A percentile compares a stretch with the other conserved stretches of the same genome.
These are phyloP conservation scores for Penicillium sp. DNA, from an alignment of 2,329 filamentous ascomycete genomes.

Conservation along the genomic window DNA sequence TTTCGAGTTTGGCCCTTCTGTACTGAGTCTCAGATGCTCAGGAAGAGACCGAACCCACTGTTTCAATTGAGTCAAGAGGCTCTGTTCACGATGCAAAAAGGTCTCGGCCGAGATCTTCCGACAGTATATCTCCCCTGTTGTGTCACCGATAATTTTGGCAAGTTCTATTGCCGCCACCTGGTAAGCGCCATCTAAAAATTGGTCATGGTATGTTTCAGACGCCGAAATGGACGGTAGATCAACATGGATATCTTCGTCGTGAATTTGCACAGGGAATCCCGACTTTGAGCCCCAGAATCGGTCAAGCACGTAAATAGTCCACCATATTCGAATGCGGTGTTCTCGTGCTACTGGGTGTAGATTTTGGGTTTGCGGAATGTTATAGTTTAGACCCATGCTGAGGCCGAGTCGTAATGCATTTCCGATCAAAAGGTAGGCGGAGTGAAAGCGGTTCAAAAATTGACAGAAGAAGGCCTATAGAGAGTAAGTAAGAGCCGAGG, in stretches of 20 bases:
- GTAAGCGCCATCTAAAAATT: slow-evolving; percentile 35
- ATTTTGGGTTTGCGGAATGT: slow-evolving; percentile 30
- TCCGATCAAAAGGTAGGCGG: slow-evolving; percentile 32
- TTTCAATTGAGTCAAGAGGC: slow-evolving; percentile 34
- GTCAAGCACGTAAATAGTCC: slow-evolving; percentile 35
- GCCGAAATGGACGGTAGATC: slow-evolving; percentile 31
- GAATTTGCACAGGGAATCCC: slow-evolving; percentile 48
- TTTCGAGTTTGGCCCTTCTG: slow-evolving; percentile 19
- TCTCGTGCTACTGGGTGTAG: slow-evolving; percentile 34
- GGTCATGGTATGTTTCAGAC: slow-evolving; percentile 23
- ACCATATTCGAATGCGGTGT: slow-evolving; percentile 34
- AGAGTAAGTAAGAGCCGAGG: neutral
- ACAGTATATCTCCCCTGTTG: slow-evolving; percentile 29
- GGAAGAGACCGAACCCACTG: slow-evolving; percentile 34
- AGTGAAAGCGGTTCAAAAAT: slow-evolving; percentile 31
- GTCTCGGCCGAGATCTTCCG: slow-evolving; percentile 27
- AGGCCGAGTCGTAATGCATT: slow-evolving; percentile 41
- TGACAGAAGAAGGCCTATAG: slow-evolving; percentile 29
- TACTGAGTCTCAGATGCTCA: slow-evolving; percentile 23
- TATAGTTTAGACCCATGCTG: slow-evolving; percentile 44
- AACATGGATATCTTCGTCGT: slow-evolving; percentile 46
- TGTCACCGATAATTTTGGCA: slow-evolving; percentile 30
- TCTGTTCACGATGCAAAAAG: slow-evolving; percentile 37
- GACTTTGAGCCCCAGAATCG: slow-evolving; percentile 49
- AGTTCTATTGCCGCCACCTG: slow-evolving; percentile 31